Conservation (phyloP, 805 yeast species). For the Metschnikowia chrysomelidarum region DNA sequence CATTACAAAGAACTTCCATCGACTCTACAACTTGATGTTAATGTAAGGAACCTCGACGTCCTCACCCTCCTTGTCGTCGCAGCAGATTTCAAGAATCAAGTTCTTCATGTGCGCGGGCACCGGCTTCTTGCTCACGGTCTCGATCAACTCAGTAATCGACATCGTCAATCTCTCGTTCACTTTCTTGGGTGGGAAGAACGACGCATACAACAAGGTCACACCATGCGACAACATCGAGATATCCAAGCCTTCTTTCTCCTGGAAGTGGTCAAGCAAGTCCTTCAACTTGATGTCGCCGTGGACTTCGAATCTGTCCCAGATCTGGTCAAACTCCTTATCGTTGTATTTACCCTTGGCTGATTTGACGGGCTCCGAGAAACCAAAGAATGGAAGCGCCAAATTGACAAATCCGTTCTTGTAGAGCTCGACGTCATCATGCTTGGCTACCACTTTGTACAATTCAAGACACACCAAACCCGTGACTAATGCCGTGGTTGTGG, state of each 20-base stretch:
- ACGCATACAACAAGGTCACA: constrained; percentile 85
- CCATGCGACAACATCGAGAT: constrained; percentile 91
- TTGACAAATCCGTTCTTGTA: constrained; percentile 92
- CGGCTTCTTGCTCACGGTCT: constrained; percentile 81
- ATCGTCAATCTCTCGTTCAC: constrained; percentile 69
- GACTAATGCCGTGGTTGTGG: constrained; percentile 97
- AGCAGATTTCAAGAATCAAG: constrained; percentile 84
- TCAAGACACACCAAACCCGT: constrained; percentile 94
- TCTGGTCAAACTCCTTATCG: constrained; percentile 72
- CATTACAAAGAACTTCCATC: background rate
- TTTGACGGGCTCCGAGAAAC: constrained; percentile 93
- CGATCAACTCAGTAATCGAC: constrained; percentile 72
- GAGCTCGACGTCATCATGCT: constrained; percentile 70
- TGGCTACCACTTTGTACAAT: constrained; percentile 83
- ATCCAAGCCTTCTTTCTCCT: constrained; percentile 78
- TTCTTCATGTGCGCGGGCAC: constrained; percentile 71
- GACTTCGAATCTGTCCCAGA: constrained; percentile 93
- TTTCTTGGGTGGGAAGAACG: constrained; percentile 91
- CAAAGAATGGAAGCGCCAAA: constrained; percentile 92
- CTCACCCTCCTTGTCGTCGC: constrained; percentile 89
- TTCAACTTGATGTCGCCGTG: constrained; percentile 73
- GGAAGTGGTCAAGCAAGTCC: constrained; percentile 71
- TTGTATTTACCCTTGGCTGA: constrained; percentile 83
- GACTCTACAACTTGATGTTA: constrained; percentile 45
- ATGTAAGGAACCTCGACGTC: constrained; percentile 94